Evolutionary conservation across 768 basidiomycete genomes (phyloP).

Genomic region (Mycena kentingensis): DNA sequence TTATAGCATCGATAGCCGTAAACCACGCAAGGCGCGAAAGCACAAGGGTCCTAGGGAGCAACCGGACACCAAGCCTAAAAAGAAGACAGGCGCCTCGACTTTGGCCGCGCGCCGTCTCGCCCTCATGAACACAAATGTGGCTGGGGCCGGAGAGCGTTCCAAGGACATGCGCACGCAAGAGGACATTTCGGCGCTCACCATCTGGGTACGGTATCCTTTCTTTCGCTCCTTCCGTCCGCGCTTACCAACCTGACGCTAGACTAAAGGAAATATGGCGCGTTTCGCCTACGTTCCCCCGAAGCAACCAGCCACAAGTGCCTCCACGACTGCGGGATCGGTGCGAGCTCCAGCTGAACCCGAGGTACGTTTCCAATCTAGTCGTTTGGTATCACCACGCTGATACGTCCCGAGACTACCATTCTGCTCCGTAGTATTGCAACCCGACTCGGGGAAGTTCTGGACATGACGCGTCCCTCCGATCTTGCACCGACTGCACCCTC

Average conservation of each 20-base stretch:
- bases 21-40: conserved; percentile 3
- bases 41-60: conserved; percentile 14
- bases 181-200: conserved; percentile 1
- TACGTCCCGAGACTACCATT: no score
- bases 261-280: not conserved
- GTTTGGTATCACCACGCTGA: no score
- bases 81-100: not conserved
- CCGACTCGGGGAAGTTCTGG: no score
- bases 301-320: no score
- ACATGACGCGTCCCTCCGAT: no score
- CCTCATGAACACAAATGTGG: conserved; percentile 6
- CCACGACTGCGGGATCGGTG: no score
- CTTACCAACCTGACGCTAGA: not conserved
- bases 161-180: conserved; percentile 12
- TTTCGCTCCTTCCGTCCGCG: not conserved
- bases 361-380: no score
- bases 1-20: not conserved
- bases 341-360: no score
- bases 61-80: conserved; percentile 1
- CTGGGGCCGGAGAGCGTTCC: conserved; percentile 13
- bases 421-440: no score
- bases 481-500: no score
- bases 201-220: conserved; percentile 6
- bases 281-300: no score
- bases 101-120: not conserved